Percentiles rank a stretch among this genome's conserved stretches.
Evolutionary conservation across 805 yeast genomes (phyloP).

Genomic region (Komagataella populi): DNA sequence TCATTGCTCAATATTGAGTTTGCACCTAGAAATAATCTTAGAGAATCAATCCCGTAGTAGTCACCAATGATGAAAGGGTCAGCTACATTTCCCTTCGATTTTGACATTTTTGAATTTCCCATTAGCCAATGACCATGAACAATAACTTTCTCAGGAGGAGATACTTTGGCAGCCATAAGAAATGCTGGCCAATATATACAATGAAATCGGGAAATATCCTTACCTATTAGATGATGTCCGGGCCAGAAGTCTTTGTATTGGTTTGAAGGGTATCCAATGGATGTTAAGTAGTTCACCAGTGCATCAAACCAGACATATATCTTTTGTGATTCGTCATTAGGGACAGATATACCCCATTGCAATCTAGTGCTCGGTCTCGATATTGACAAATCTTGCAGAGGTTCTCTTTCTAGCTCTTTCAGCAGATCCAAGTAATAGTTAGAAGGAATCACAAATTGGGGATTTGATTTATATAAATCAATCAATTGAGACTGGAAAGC

Average conservation of each 20-base stretch:
- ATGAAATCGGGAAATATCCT: constrained; percentile 83
- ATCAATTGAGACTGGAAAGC: constrained; percentile 43
- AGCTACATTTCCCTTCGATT: constrained; percentile 84
- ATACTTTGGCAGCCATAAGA: constrained; percentile 66
- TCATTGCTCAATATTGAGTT: constrained; percentile 67
- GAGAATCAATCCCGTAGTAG: constrained; percentile 55
- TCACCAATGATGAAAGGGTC: constrained; percentile 65
- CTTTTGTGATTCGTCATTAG: constrained; percentile 61
- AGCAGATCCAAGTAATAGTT: constrained; percentile 40
- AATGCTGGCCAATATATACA: constrained; percentile 92
- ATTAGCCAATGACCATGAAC: constrained; percentile 94
- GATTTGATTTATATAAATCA: constrained; percentile 29
- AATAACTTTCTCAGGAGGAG: constrained; percentile 57
- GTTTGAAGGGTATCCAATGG: constrained; percentile 38
- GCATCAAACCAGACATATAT: constrained; percentile 98
- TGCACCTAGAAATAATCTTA: constrained; percentile 65
- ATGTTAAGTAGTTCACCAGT: constrained; percentile 67
- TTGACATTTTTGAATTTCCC: constrained; percentile 88
- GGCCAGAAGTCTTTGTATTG: constrained; percentile 30
- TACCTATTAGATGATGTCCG: constrained; percentile 78
- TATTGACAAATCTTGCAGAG: constrained; percentile 62
- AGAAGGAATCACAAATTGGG: constrained; percentile 54
- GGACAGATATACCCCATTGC: constrained; percentile 86
- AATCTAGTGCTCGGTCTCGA: constrained; percentile 73
- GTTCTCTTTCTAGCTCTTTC: constrained; percentile 34